Conservation (phyloP, 371 early-diverging fungal genomes). For the Mucor piriformis region DNA sequence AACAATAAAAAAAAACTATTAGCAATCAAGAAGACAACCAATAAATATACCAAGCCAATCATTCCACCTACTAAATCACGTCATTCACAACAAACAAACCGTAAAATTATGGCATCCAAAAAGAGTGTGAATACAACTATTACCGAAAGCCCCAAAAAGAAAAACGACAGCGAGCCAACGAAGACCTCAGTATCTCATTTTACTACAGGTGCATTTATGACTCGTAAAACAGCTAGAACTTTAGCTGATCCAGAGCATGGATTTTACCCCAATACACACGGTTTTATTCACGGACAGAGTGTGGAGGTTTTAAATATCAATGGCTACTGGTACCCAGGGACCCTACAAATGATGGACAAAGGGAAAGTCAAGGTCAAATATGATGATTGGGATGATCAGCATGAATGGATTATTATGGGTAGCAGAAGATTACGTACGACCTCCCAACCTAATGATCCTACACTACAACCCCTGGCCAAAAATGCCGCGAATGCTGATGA, state of each 20-base stretch:
- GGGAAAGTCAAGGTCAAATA: conserved; percentile 57
- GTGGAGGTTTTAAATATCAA: conserved; percentile 54
- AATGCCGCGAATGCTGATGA: background rate
- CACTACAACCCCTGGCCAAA: background rate
- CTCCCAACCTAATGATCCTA: conserved; percentile 6
- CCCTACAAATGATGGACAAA: conserved; percentile 45
- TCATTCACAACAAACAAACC: conserved; percentile 16
- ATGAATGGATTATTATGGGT: conserved; percentile 68
- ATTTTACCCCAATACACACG: conserved; percentile 48
- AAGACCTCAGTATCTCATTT: conserved; percentile 22
- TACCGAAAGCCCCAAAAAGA: background rate
- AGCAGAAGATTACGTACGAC: conserved; percentile 43
- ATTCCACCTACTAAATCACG: conserved; percentile 26
- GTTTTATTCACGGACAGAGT: conserved; percentile 41
- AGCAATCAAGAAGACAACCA: background rate
- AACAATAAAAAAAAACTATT: background rate
- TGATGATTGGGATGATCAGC: conserved; percentile 58
- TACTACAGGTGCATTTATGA: conserved; percentile 57
- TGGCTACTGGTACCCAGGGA: conserved; percentile 56
- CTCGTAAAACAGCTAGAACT: conserved; percentile 48
- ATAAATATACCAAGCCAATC: background rate
- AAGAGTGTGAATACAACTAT: conserved; percentile 1
- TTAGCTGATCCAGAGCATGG: conserved; percentile 33
- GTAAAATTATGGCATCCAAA: conserved; percentile 16
- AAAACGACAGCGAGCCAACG: background rate